Base-by-base conservation (phyloP, 2,329 filamentous ascomycete species). In the Ilyonectria destructans region DNA sequence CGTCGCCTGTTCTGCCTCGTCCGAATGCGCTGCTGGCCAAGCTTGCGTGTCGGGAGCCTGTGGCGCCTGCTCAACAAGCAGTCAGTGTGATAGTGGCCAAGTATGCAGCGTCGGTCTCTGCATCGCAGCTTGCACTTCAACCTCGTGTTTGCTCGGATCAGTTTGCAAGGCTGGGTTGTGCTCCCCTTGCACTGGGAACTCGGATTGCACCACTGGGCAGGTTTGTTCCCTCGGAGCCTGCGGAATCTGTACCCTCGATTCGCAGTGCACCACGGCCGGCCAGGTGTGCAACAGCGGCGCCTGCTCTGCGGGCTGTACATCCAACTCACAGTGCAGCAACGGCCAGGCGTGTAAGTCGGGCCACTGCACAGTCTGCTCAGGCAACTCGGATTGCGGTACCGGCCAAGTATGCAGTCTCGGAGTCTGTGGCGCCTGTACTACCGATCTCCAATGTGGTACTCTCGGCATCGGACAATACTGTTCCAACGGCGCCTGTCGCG, bases 321-420 rank as follows among this genome's bases (percentile, higher is more conserved):
- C 62, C 37, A 65, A 54, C 37, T 45, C 59, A 2, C 51, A 67
- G 31, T 71, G 69, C 29, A 63, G 56, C 48, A 26, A 21, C 58
- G 69, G 69, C 31, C 49, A 65, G 58, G 61, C 67, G 7, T 71
- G 69, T 56, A 49, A 66, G 58, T 57, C 26, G 7, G 63, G 63
- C 2, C 58, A 62, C 26, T 66, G 63, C 23, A 15, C 37, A 15
- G 37, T 31, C 4, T 66, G 63, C 21, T 40, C 31, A 10, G 45
- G 19, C 17, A 66, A 62, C 45, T 57, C 56, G 4, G 54, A 71
- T 33, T 71, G 69, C 33, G 17, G 26, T 13, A 48, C 23, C 35
- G 56, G 59, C n/a, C 62, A 68, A 15, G 62, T 59, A 8, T 70
- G 69, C 35, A 7, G 19, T 6, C 33, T 56, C 8, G 69, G 68